Conservation (phyloP, 2,329 filamentous ascomycete species). For the Pseudogymnoascus sp. region DNA sequence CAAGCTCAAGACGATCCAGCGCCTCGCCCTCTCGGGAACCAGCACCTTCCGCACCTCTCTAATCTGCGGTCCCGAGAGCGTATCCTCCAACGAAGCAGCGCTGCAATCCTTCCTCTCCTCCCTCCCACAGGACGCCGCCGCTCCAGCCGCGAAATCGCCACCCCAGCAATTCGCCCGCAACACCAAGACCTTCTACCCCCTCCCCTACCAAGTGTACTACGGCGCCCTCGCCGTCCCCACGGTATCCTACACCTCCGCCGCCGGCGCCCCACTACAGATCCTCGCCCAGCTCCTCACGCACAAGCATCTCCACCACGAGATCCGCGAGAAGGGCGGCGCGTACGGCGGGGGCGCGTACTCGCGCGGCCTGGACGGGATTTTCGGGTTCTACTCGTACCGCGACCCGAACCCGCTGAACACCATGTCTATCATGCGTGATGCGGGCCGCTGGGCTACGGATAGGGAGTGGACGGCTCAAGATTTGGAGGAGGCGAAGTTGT, state of each 20-base stretch:
- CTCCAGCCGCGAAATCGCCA: constrained; percentile 31
- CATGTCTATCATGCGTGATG: constrained; percentile 71
- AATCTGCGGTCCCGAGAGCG: constrained; percentile 73
- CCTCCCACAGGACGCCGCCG: constrained; percentile 40
- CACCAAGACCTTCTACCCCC: constrained; percentile 77
- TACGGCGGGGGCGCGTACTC: constrained; percentile 90
- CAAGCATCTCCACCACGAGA: constrained; percentile 94
- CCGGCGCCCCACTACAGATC: constrained; percentile 75
- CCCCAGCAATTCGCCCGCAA: constrained; percentile 35
- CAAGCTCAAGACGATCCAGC: constrained; percentile 80
- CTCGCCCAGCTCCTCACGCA: constrained; percentile 89
- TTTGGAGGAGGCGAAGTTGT: constrained; percentile 91
- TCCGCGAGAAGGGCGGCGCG: constrained; percentile 93
- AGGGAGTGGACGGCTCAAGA: constrained; percentile 75
- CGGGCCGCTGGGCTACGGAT: constrained; percentile 75
- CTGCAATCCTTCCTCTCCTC: constrained; percentile 62
- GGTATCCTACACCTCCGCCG: constrained; percentile 67
- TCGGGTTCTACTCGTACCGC: constrained; percentile 93
- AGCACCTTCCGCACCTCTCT: constrained; percentile 68
- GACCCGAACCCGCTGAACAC: constrained; percentile 92
- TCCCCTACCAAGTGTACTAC: constrained; percentile 97
- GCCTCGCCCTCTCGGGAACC: constrained; percentile 61
- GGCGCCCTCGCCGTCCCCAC: constrained; percentile 75
- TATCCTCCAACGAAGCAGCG: constrained; percentile 58
- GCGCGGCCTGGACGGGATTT: constrained; percentile 70